Conservation (phyloP, 495 filamentous ascomycete genomes). For the Neurospora sp. region DNA sequence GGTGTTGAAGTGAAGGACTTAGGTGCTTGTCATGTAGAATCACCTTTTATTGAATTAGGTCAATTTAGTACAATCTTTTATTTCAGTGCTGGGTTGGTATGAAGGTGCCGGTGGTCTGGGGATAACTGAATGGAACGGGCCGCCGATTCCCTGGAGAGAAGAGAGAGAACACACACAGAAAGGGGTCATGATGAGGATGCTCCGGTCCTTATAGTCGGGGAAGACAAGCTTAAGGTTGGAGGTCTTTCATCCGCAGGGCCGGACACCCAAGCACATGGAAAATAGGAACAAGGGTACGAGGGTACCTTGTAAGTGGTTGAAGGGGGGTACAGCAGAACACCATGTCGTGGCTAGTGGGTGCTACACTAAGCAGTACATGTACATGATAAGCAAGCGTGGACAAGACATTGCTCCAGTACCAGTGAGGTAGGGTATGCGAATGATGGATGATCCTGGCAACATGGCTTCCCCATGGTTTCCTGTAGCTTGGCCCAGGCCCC, state of each 20-base stretch:
- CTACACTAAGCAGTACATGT: background rate
- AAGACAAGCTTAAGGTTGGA: background rate
- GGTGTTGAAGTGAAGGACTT: background rate
- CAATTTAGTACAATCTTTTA: no score
- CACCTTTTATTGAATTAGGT: no score
- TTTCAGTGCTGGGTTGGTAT: background rate
- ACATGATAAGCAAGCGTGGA: background rate
- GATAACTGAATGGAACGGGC: background rate
- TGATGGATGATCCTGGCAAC: background rate
- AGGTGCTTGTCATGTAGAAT: no score
- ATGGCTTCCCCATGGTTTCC: background rate
- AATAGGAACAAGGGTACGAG: background rate
- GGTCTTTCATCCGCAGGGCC: background rate
- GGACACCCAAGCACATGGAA: background rate
- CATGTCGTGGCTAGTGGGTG: background rate
- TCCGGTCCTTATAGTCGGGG: background rate
- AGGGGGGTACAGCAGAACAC: background rate
- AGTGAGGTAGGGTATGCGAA: background rate
- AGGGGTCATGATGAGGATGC: slow-evolving; percentile 1
- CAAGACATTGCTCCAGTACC: background rate
- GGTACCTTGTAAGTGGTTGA: background rate
- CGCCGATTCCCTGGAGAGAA: background rate
- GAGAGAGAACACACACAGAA: background rate
- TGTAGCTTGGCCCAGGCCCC: background rate
- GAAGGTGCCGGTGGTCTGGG: background rate